These are phyloP conservation scores for Sporothrix inflata DNA, from an alignment of 2,329 filamentous ascomycete species.

Conservation along the genomic window DNA sequence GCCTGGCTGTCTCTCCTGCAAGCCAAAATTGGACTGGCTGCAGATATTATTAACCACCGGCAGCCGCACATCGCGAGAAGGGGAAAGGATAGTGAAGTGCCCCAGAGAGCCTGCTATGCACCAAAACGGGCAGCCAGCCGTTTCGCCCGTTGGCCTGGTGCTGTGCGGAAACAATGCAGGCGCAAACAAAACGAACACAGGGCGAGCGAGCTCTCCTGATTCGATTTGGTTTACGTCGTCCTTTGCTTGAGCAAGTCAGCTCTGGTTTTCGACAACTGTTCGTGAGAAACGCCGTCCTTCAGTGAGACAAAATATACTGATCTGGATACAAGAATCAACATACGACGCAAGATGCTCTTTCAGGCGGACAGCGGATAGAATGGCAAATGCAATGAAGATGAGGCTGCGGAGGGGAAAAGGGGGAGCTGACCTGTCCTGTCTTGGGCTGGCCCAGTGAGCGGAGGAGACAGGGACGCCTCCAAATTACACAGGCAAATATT, in stretches of 20 bases:
- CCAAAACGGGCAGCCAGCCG: too few relatives aligned
- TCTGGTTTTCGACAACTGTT: too few relatives aligned
- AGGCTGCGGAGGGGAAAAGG: neutral
- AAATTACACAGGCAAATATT: neutral
- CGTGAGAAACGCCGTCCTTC: too few relatives aligned
- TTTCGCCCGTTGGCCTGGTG: neutral
- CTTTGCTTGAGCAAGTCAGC: neutral
- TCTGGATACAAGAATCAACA: slow-evolving; percentile 3
- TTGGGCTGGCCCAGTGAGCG: neutral
- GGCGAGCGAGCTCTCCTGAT: neutral
- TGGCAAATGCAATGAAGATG: neutral
- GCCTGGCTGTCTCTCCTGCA: too few relatives aligned
- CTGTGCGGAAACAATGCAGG: neutral
- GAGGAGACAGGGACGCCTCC: neutral
- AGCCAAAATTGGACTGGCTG: slow-evolving; percentile 16
- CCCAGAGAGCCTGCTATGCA: too few relatives aligned
- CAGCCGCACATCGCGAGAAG: neutral
- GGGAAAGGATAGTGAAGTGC: too few relatives aligned
- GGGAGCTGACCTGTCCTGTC: neutral
- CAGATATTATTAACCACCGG: neutral
- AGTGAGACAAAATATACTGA: neutral
- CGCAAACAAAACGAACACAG: neutral
- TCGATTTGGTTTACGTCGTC: neutral
- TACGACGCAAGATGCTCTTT: neutral
- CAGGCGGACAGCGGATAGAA: neutral